A percentile compares a stretch with the other conserved stretches of the same genome.
These are phyloP conservation scores for Paragyromitra xinjiangensis DNA, from an alignment of 495 filamentous ascomycete species.

Conservation along the genomic window DNA sequence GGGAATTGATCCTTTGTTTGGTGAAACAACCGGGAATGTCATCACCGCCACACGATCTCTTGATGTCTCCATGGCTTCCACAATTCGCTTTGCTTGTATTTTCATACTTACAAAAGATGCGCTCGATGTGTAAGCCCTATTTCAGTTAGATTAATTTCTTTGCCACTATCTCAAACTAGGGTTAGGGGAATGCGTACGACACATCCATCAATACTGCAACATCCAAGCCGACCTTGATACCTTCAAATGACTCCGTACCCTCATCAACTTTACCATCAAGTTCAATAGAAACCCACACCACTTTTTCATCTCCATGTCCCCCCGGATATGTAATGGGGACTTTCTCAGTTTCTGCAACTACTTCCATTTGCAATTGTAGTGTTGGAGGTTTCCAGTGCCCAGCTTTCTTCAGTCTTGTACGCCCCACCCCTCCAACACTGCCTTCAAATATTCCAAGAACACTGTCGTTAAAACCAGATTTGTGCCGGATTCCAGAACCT, in stretches of 20 bases:
- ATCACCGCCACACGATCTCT: conserved; percentile 56
- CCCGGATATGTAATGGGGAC: conserved; percentile 39
- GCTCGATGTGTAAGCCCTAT: conserved; percentile 51
- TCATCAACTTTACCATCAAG: conserved; percentile 50
- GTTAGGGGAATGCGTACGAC: conserved; percentile 38
- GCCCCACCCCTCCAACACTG: conserved; percentile 38
- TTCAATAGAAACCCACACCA: conserved; percentile 53
- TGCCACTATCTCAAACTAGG: not conserved
- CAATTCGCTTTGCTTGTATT: conserved; percentile 48
- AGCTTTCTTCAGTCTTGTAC: conserved; percentile 26
- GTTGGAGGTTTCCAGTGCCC: conserved; percentile 52
- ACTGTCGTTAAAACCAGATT: conserved; percentile 46
- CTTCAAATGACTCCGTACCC: conserved; percentile 37
- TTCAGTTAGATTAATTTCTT: not conserved
- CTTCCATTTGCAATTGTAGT: conserved; percentile 44
- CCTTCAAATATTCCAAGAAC: conserved; percentile 53
- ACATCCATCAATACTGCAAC: conserved; percentile 56
- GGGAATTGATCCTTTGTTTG: conserved; percentile 3
- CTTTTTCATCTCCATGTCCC: conserved; percentile 9
- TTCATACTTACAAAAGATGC: conserved; percentile 49
- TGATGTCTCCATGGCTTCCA: conserved; percentile 56
- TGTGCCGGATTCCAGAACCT: not conserved
- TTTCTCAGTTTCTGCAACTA: conserved; percentile 51
- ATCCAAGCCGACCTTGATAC: conserved; percentile 52
- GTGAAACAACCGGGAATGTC: conserved; percentile 47